Evolutionary conservation across 495 filamentous ascomycete genomes (phyloP), one percentile per base, ranked within the genome.

Genomic region (Hyaloscypha finlandica): DNA sequence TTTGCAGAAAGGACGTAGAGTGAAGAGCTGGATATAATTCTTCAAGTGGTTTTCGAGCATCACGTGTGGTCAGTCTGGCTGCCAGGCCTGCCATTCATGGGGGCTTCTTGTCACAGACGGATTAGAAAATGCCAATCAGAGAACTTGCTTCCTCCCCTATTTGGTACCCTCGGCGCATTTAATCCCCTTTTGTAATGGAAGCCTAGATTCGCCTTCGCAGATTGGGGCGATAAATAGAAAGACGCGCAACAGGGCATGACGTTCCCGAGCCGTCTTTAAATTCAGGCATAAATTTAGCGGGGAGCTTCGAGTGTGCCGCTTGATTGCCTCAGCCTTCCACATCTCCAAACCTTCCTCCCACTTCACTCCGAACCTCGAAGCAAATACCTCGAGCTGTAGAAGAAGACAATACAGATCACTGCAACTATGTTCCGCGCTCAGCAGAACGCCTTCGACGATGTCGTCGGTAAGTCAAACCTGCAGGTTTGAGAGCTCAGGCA

Each of bases 401-500:
- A 29, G n/a, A 61, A 16, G 3, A 3, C 22, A 61, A 8, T 29
- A 33, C 59, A 61, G n/a, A 70, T 19, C 35, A 51, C 6, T 19
- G 20, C 52, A 55, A 69, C n/a, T 8, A 93, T 94, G 90, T 94
- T 94, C 80, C 88, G 90, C 76, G 84, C 88, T 39, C 91, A 92
- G 77, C 85, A 87, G 74, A 94, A 92, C 78, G 83, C 85, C 32
- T 92, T 94, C 69, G 90, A 94, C 75, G 90, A 92, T 72, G 89
- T 89, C 71, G 87, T 94, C 79, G 89, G 90, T 92, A 82, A 77
- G 87, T 80, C n/a, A 51, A 48, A 57, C 12, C n/a, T 45, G 16
- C 30, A 51, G 20, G 4, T 20, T 30, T 29, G 39, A 25, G 20
- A 56, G 33, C 53, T 66, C 22, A 4, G 62, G 19, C 12, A 39